A percentile compares a stretch with the other conserved stretches of the same genome.
Conservation (phyloP, 768 basidiomycete species). For the Cystoderma amianthinum region DNA sequence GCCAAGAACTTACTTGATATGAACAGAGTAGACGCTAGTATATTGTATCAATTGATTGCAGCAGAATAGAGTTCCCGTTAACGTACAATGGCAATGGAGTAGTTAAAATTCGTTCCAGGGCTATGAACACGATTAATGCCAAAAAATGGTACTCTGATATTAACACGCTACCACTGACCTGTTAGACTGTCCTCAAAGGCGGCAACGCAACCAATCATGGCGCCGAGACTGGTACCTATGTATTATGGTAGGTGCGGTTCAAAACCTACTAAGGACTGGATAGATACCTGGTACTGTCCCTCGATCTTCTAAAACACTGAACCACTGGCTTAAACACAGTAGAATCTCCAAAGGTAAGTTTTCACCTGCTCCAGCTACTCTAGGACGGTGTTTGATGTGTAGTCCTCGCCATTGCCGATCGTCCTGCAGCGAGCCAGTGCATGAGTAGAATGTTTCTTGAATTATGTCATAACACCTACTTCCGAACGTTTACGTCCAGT, state of each 20-base stretch:
- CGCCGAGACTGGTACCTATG: constrained; percentile 41
- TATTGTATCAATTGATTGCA: constrained; percentile 3
- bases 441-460: background rate
- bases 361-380: constrained; percentile 34
- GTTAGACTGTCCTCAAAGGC: constrained; percentile 47
- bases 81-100: constrained; percentile 63
- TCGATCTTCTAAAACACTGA: constrained; percentile 49
- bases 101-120: constrained; percentile 53
- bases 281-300: constrained; percentile 45
- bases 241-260: too few species aligned
- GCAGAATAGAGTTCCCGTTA: background rate
- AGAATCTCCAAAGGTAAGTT: constrained; percentile 55
- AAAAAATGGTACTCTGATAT: background rate
- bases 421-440: constrained; percentile 7
- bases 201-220: constrained; percentile 40
- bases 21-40: constrained; percentile 54
- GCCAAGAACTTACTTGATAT: constrained; percentile 37
- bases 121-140: too few species aligned
- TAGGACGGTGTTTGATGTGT: constrained; percentile 25
- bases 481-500: constrained; percentile 10
- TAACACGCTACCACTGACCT: too few species aligned
- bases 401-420: constrained; percentile 11
- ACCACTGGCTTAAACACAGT: constrained; percentile 51
- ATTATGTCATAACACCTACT: constrained; percentile 8
- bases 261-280: constrained; percentile 1